phyloP scores from a whole-genome alignment of 331 rosid genomes.

The Quercus tomentella region DNA sequence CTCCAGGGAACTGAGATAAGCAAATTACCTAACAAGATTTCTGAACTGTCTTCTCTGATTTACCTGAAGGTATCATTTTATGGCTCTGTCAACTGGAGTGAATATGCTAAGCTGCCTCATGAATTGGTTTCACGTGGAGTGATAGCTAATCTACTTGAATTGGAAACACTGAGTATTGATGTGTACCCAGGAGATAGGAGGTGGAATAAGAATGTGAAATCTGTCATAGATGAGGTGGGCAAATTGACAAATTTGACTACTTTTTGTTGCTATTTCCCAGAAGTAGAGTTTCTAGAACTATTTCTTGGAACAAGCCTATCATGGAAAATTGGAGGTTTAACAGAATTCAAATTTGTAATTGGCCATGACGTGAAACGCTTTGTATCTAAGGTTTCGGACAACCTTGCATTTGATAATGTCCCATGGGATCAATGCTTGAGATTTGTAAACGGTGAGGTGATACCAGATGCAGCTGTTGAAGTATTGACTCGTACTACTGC shows the following conservation, averaged over 20 bases:
- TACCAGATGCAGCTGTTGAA: neutral
- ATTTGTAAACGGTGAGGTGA: neutral
- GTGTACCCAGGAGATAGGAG: slow-evolving; percentile 16
- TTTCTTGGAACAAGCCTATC: neutral
- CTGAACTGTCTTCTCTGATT: too few relatives aligned
- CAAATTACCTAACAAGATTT: too few relatives aligned
- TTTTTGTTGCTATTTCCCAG: slow-evolving; percentile 1
- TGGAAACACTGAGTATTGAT: neutral
- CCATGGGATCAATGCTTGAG: neutral
- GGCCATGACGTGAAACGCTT: neutral
- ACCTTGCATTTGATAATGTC: neutral
- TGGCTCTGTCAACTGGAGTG: too few relatives aligned
- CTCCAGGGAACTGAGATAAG: too few relatives aligned
- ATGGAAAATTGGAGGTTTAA: neutral
- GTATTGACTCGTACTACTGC: neutral
- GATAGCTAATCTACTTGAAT: neutral
- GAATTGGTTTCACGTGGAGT: neutral
- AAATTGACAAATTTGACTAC: neutral
- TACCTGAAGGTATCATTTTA: too few relatives aligned
- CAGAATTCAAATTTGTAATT: neutral
- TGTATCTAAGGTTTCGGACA: neutral
- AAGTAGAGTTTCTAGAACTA: neutral
- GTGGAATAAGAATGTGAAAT: neutral
- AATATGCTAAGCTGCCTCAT: too few relatives aligned
- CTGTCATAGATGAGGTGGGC: neutral